These are phyloP conservation scores for Fusarium pininemorale DNA, from an alignment of 2,329 filamentous ascomycete genomes.

Conservation along the genomic window DNA sequence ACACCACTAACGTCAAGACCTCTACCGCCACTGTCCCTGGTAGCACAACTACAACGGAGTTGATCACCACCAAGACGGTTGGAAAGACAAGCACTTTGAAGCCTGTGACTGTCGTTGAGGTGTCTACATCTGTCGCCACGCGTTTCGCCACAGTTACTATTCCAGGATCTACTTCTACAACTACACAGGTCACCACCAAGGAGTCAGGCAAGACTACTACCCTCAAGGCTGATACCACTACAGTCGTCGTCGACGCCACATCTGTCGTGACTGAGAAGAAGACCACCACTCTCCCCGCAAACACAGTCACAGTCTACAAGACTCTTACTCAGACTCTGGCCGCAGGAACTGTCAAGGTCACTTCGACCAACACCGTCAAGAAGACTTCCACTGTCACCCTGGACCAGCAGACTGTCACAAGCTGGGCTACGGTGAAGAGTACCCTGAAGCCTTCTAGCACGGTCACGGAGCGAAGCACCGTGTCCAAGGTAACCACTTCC, in stretches of 20 bases:
- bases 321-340: slow-evolving; percentile 13
- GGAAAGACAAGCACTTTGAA: slow-evolving; percentile 27
- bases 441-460: slow-evolving; percentile 37
- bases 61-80: slow-evolving; percentile 16
- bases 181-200: slow-evolving; percentile 22
- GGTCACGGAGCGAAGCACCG: slow-evolving; percentile 17
- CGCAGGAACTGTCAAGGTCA: slow-evolving; percentile 21
- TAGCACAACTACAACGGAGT: slow-evolving; percentile 20
- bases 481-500: slow-evolving; percentile 27
- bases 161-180: slow-evolving; percentile 25
- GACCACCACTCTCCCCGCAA: slow-evolving; percentile 31
- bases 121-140: slow-evolving; percentile 19
- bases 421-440: slow-evolving; percentile 38
- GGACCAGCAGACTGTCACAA: slow-evolving; percentile 7
- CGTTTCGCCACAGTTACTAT: slow-evolving; percentile 16
- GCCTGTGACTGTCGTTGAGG: slow-evolving; percentile 13
- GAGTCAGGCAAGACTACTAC: slow-evolving; percentile 36
- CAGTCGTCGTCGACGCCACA: slow-evolving; percentile 18
- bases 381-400: slow-evolving; percentile 15
- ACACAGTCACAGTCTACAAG: slow-evolving; percentile 28
- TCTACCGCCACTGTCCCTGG: slow-evolving; percentile 18
- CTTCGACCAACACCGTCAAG: slow-evolving; percentile 20
- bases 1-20: slow-evolving; percentile 28
- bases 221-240: slow-evolving; percentile 31
- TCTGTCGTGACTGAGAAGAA: slow-evolving; percentile 24